Base-by-base conservation (phyloP, 305 asterid species). In the Nicotiana rustica region DNA sequence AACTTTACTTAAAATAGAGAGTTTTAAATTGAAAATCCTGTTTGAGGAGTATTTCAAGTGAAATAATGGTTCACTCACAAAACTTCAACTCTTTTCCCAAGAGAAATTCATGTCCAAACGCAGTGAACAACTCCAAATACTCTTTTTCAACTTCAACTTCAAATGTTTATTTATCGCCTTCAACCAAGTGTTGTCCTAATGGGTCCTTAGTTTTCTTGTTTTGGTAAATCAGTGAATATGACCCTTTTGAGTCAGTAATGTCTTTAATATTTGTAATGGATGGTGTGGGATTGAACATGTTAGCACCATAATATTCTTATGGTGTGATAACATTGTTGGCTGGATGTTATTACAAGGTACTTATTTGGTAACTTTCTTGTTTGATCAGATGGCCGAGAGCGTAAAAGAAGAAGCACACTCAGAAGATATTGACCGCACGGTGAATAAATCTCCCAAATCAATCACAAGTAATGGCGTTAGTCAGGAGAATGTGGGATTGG, bases 351-450 rank as follows among this genome's bases (percentile, higher is more conserved):
- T 76, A 52, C n/a, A 76, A 76, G 80, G 49, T 55, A 47, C 17
- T 31, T 76, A 55, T 14, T 10, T 31, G 66, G 80, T 9, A 83
- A 33, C 79, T 65, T 52, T 82, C 81, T 85, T 91, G 65, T 85
- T 31, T 84, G 78, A 68, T 85, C 87, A 92, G 97, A 90, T 81
- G 77, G 85, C 83, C 70, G 85, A 87, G 85, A 89, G 89, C 62
- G 86, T 81, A 80, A 80, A 68, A 4, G 90, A 86, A 78, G 91
- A 86, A 81, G 85, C 86, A 68, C 82, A 81, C 84, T 81, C 52
- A 17, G 86, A 83, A 76, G 88, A 86, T 66, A 81, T 85, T 70
- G 87, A 86, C 52, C 84, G 84, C 38, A 47, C 84, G 79, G 87
- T 78, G 60, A 79, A 71, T 83, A 82, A 77, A 69, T 85, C 92